phyloP scores from a whole-genome alignment of 345 rosid species.

The Gossypium rotundifolium region DNA sequence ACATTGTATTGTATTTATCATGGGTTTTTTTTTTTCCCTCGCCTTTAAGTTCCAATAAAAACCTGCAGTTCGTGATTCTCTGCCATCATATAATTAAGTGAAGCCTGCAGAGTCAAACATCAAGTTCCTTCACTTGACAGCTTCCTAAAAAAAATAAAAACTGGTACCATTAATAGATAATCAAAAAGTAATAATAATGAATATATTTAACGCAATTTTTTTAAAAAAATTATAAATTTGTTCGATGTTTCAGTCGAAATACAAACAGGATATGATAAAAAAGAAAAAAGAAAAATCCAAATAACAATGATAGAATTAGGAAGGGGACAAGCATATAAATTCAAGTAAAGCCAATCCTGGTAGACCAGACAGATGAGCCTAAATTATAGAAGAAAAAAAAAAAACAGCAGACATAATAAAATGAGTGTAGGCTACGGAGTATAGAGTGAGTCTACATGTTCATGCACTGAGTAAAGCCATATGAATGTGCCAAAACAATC shows the following conservation, averaged over 20 bases:
- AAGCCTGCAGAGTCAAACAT: background rate
- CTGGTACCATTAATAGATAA: background rate
- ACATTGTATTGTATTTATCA: background rate
- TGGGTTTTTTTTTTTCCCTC: too few species aligned
- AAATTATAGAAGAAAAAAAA: background rate
- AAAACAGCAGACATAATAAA: background rate
- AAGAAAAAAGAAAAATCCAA: too few species aligned
- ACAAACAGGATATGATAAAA: too few species aligned
- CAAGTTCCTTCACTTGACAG: background rate
- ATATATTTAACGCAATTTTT: too few species aligned
- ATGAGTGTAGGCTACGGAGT: background rate
- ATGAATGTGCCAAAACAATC: constrained; percentile 11
- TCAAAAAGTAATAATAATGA: background rate
- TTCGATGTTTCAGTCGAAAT: too few species aligned
- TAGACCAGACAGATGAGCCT: constrained; percentile 1
- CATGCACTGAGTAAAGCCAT: constrained; percentile 4
- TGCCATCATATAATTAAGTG: background rate
- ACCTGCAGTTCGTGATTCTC: background rate
- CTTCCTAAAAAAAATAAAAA: background rate
- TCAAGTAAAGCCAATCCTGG: background rate
- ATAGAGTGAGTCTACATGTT: constrained; percentile 7
- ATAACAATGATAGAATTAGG: too few species aligned
- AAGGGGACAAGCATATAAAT: background rate
- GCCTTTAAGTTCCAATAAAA: background rate
- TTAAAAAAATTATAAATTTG: too few species aligned